Evolutionary conservation across 163 green algal genomes (phyloP), one percentile per base, ranked within the genome.

Genomic region (Scenedesmus sp.): DNA sequence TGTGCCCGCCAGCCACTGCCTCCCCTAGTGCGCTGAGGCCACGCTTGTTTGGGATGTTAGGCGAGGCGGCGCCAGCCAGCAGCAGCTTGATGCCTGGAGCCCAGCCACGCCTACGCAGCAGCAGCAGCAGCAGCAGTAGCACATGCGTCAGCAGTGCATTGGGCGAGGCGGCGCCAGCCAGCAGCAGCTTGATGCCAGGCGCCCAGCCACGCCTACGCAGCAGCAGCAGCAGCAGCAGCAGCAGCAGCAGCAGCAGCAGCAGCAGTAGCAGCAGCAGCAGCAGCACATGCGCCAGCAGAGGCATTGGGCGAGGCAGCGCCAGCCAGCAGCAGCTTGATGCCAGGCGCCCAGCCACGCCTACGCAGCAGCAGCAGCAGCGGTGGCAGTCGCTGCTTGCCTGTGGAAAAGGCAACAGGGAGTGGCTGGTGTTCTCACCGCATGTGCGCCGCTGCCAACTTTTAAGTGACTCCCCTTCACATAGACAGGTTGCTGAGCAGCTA

Each of bases 21-120:
- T 96, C 95, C 4, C 91, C 95, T 66, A 97, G 84, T 1, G 95
- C 87, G 0, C 92, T 95, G 23, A 97, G 93, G 46, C 92, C 93
- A 18, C 94, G 93, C 93, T 95, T 95, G 92, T 97, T 97, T 67
- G 52, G 73, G 9, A 94, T 73, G n/a, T 70, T 67, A 1, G 89
- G 34, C 77, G 94, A 95, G 46, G 94, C 94, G 10, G 90, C 88
- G 6, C 87, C 89, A 57, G 88, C 16, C 56, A 96, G 56, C 82
- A 97, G 92, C 13, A 93, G 77, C 57, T 95, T 66, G 1, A 96
- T 87, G 2, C 90, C 90, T 16, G 79, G 84, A 67, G 83, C 12
- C 90, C 90, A 93, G 64, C 90, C 90, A 64, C 70, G 67, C 90
- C 90, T 93, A 84, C 74, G 56, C 7, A 79, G 59, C 34, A 56